A percentile compares a stretch with the other conserved stretches of the same genome.
These are phyloP conservation scores for Cryptosporidium bovis DNA, from an alignment of 169 alveolate genomes.

Conservation along the genomic window DNA sequence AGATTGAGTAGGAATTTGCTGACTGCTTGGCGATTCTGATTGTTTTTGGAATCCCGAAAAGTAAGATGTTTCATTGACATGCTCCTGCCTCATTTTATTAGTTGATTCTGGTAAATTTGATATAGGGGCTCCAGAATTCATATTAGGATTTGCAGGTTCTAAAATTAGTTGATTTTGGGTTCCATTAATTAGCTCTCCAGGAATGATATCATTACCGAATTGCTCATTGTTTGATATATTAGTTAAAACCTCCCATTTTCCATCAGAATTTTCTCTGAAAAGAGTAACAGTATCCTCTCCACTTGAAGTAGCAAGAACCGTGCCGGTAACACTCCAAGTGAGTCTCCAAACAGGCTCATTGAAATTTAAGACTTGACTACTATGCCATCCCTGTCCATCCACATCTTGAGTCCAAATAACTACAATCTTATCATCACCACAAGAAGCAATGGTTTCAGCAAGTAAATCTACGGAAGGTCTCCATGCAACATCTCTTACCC, in stretches of 20 bases:
- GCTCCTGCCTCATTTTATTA: background rate
- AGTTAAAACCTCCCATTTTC: slow-evolving; percentile 79
- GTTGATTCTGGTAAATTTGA: background rate
- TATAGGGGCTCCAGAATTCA: background rate
- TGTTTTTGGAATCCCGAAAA: background rate
- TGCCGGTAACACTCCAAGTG: slow-evolving; percentile 81
- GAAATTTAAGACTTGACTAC: slow-evolving; percentile 75
- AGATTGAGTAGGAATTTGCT: too few species aligned
- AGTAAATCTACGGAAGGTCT: slow-evolving; percentile 81
- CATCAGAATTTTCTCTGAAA: slow-evolving; percentile 78
- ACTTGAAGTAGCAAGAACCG: slow-evolving; percentile 79
- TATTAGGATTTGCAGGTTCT: background rate
- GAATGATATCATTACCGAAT: background rate
- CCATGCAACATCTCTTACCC: slow-evolving; percentile 92
- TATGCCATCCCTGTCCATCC: slow-evolving; percentile 78
- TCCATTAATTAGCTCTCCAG: background rate
- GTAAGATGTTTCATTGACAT: background rate
- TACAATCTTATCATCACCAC: slow-evolving; percentile 83
- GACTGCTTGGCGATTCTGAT: background rate
- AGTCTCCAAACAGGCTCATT: slow-evolving; percentile 81
- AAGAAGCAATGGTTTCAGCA: slow-evolving; percentile 83
- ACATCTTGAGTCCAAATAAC: slow-evolving; percentile 80
- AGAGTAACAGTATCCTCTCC: slow-evolving; percentile 78
- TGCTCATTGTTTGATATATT: slow-evolving; percentile 68
- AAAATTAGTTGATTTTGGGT: background rate